These are phyloP conservation scores for Xylaria intraflava DNA, from an alignment of 495 filamentous ascomycete genomes.

Conservation along the genomic window DNA sequence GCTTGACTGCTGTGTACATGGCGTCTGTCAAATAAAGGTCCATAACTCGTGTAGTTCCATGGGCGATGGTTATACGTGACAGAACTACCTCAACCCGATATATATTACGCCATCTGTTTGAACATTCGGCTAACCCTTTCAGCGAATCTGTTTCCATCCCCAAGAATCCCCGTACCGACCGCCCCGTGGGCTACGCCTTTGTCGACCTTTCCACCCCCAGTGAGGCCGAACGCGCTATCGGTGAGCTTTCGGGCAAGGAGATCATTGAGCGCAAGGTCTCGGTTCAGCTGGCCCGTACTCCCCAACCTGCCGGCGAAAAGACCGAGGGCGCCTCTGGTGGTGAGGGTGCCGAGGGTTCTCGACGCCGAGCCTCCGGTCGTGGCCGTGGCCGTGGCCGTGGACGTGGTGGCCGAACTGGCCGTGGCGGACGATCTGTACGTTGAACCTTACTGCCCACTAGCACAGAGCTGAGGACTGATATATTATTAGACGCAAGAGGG, in stretches of 20 bases:
- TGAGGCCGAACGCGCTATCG: constrained; percentile 91
- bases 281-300: constrained; percentile 96
- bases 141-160: constrained; percentile 98
- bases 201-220: constrained; percentile 90
- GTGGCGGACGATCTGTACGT: constrained; percentile 70
- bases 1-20: background rate
- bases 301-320: constrained; percentile 76
- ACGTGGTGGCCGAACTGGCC: constrained; percentile 66
- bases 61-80: background rate
- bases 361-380: constrained; percentile 71
- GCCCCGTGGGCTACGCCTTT: constrained; percentile 97
- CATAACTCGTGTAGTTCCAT: background rate
- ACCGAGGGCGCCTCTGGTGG: constrained; percentile 59
- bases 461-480: constrained; percentile 10
- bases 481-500: constrained; percentile 32
- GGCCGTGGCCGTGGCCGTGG: constrained; percentile 64
- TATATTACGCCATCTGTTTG: background rate
- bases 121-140: constrained; percentile 2
- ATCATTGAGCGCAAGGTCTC: constrained; percentile 97
- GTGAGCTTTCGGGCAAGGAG: constrained; percentile 90
- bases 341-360: constrained; percentile 64
- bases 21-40: background rate
- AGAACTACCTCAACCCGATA: background rate
- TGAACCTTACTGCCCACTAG: background rate
- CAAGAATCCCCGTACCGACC: constrained; percentile 96